These are phyloP conservation scores for Blastocystis sp. DNA, from an alignment of 352 stramenopile genomes.

Conservation along the genomic window DNA sequence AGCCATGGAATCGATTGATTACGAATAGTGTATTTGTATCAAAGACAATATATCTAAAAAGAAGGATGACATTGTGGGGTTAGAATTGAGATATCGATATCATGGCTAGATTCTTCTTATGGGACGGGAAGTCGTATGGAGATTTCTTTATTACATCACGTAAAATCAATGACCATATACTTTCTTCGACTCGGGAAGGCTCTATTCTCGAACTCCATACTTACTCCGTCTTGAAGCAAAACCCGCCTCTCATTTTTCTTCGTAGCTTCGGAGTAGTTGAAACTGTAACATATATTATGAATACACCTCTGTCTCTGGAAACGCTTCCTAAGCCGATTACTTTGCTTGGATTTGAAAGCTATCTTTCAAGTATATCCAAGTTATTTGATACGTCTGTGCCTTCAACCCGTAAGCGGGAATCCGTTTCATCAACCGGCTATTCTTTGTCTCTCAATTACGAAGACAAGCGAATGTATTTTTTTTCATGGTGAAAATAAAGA, in stretches of 20 bases:
- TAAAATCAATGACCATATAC: background rate
- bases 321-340: constrained; percentile 20
- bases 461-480: background rate
- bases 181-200: background rate
- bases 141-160: background rate
- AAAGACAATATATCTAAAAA: background rate
- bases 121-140: constrained; percentile 23
- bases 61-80: background rate
- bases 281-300: constrained; percentile 3
- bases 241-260: background rate
- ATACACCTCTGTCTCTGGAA: constrained; percentile 27
- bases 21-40: constrained; percentile 3
- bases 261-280: background rate
- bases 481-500: background rate
- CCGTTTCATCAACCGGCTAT: background rate
- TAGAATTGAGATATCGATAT: background rate
- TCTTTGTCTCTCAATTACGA: background rate
- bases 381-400: background rate
- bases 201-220: background rate
- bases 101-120: constrained; percentile 35
- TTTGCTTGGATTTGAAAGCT: background rate
- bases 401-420: background rate
- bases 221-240: background rate
- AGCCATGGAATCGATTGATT: background rate
- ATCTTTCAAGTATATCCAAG: background rate